These are phyloP conservation scores for Thymus quinquecostatus DNA, from an alignment of 257 asterid species.

Conservation along the genomic window DNA sequence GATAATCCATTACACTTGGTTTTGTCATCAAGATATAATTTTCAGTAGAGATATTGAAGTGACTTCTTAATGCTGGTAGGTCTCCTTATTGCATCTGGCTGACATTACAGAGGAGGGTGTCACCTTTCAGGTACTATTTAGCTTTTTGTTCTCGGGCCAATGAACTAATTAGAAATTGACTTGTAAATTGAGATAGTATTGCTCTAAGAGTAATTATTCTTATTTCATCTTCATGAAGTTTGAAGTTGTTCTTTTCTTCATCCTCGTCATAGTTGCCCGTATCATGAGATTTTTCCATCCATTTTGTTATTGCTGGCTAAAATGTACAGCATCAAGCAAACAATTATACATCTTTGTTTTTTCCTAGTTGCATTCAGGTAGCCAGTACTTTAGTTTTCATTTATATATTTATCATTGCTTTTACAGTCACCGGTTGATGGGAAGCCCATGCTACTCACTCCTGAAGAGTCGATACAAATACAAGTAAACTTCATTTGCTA, in stretches of 20 bases:
- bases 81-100: constrained; percentile 93
- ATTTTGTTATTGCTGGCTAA: background rate
- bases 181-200: background rate
- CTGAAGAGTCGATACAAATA: constrained; percentile 96
- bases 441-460: constrained; percentile 96
- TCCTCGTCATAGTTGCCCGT: background rate
- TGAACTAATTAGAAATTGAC: background rate
- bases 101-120: constrained; percentile 97
- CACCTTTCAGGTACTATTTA: constrained; percentile 82
- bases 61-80: constrained; percentile 54
- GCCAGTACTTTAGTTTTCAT: constrained; percentile 16
- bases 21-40: constrained; percentile 4
- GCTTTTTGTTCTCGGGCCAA: constrained; percentile 9
- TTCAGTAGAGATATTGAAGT: constrained; percentile 15
- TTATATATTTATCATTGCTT: constrained; percentile 30
- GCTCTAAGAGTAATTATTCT: background rate
- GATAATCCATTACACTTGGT: background rate
- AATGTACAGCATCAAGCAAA: background rate
- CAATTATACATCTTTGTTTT: constrained; percentile 10
- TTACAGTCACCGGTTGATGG: constrained; percentile 98
- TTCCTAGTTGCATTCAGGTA: constrained; percentile 17
- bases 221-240: background rate
- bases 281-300: background rate
- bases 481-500: constrained; percentile 53
- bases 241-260: background rate